Evolutionary conservation across 768 basidiomycete species (phyloP).

Genomic region (Lactarius indigo): DNA sequence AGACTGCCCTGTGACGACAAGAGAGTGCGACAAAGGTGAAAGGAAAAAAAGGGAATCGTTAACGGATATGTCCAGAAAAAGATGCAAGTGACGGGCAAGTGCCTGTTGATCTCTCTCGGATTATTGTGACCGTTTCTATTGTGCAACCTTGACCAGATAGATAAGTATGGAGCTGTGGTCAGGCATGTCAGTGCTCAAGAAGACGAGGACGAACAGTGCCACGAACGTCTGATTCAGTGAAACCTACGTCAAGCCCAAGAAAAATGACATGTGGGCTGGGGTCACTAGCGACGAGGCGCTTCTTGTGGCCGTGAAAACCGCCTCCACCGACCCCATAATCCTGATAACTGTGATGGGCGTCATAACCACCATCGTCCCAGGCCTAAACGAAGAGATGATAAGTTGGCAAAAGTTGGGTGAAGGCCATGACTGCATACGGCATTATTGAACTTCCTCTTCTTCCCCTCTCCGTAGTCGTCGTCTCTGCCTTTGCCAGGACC

Average conservation of each 20-base stretch:
- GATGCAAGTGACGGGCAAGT: conserved; percentile 80
- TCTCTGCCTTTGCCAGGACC: conserved; percentile 54
- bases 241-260: conserved; percentile 87
- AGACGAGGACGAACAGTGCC: conserved; percentile 33
- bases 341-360: conserved; percentile 34
- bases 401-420: neutral
- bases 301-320: conserved; percentile 45
- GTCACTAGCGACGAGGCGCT: conserved; percentile 78
- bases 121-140: conserved; percentile 89
- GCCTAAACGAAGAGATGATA: conserved; percentile 33
- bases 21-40: conserved; percentile 13
- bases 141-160: conserved; percentile 67
- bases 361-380: conserved; percentile 47
- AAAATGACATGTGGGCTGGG: conserved; percentile 94
- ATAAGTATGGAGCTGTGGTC: conserved; percentile 71
- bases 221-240: conserved; percentile 91
- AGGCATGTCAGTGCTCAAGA: conserved; percentile 27
- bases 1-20: conserved; percentile 60
- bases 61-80: conserved; percentile 59
- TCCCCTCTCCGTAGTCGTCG: conserved; percentile 69
- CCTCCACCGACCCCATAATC: conserved; percentile 26
- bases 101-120: conserved; percentile 96
- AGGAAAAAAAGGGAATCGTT: conserved; percentile 51
- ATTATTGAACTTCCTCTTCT: conserved; percentile 75
- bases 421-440: conserved; percentile 47